Evolutionary conservation across 495 filamentous ascomycete species (phyloP), one percentile per base, ranked within the genome.

Genomic region (Aspergillus mulundensis): DNA sequence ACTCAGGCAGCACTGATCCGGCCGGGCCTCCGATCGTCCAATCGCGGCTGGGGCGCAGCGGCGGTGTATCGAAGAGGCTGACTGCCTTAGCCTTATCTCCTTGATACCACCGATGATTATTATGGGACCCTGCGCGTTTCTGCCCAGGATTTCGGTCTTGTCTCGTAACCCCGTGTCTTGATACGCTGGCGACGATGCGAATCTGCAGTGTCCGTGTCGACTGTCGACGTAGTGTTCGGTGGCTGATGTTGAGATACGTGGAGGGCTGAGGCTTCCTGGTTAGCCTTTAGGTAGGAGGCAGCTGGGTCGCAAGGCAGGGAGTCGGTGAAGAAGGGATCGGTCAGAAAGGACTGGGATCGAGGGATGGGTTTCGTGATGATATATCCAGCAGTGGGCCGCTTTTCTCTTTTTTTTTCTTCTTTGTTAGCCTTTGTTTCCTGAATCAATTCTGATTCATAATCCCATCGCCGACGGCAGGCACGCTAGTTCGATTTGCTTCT

Each of bases 1-100:
- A 70, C 67, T 72, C 70, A 72, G 63, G 59, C 59, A 57, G 57
- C 50, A 55, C 57, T 56, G 46, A 49, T 58, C 47, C 61, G 58
- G 61, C 61, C n/a, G 54, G 50, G 50, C 16, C 34, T 15, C 15
- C 44, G 56, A 52, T 60, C 58, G 44, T 53, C 68, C 68, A 70
- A 64, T 70, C 53, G 62, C 50, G 18, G 49, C 20, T 12, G 53
- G 55, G 55, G 36, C 19, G 21, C 30, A 38, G 57, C 57, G 64
- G 69, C 69, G 67, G 69, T 70, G 65, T 60, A 56, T 61, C 56
- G 12, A 55, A 51, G 36, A 49, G 53, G 44, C 44, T 56, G 54
- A 50, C 54, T 51, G 58, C 40, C 54, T 50, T 50, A 55, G 58
- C 46, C 54, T 50, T 50, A 57, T 57, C 54, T 50, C 23, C 19